These are phyloP conservation scores for Paradendryphiella salina DNA, from an alignment of 2,329 filamentous ascomycete genomes.

Conservation along the genomic window DNA sequence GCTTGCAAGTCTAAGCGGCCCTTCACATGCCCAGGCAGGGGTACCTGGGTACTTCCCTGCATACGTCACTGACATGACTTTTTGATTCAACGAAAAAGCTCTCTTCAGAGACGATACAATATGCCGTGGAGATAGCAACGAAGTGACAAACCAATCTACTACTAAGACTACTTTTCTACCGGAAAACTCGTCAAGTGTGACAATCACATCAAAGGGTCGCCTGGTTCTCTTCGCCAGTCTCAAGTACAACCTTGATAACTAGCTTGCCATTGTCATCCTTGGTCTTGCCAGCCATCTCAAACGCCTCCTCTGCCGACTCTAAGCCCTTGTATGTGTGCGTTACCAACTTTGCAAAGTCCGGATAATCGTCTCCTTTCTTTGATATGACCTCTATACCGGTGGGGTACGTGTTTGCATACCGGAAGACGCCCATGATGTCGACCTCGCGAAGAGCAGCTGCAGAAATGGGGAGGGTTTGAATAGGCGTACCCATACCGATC, in stretches of 20 bases:
- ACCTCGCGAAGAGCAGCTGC: slow-evolving; percentile 74
- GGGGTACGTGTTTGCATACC: slow-evolving; percentile 75
- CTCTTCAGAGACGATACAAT: not conserved
- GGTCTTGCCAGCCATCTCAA: slow-evolving; percentile 70
- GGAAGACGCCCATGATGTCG: slow-evolving; percentile 76
- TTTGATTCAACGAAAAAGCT: not conserved
- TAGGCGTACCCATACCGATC: slow-evolving; percentile 77
- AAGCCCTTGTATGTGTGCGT: slow-evolving; percentile 72
- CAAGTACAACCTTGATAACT: slow-evolving; percentile 70
- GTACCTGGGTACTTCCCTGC: slow-evolving; percentile 7
- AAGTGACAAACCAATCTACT: not conserved
- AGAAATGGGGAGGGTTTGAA: slow-evolving; percentile 73
- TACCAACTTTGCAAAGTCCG: slow-evolving; percentile 70
- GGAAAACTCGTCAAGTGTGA: not conserved
- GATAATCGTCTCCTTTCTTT: slow-evolving; percentile 55
- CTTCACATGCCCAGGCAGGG: not conserved
- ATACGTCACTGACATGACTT: not conserved
- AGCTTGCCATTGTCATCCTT: slow-evolving; percentile 68
- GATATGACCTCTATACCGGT: slow-evolving; percentile 67
- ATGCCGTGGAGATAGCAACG: not conserved
- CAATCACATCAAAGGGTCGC: slow-evolving; percentile 17
- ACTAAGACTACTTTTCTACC: not conserved
- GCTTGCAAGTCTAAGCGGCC: not conserved
- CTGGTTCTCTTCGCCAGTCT: slow-evolving; percentile 45
- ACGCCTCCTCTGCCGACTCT: slow-evolving; percentile 63